These are phyloP conservation scores for Cladosporium sphaerospermum DNA, from an alignment of 2,329 filamentous ascomycete genomes.

Conservation along the genomic window DNA sequence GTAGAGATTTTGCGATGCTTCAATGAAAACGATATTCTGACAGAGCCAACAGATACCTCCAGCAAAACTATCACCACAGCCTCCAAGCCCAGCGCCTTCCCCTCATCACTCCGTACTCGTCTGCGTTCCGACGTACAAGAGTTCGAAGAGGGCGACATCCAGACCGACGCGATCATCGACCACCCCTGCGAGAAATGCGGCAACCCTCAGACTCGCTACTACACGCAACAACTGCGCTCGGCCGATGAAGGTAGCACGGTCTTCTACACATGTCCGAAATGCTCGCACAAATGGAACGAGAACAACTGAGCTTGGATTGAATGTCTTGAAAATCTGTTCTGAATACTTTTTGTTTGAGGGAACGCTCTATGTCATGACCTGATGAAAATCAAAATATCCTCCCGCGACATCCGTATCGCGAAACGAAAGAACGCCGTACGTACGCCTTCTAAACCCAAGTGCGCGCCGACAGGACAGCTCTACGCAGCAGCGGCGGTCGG, in stretches of 20 bases:
- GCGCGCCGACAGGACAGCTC: neutral
- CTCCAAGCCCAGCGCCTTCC: constrained; percentile 87
- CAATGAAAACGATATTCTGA: neutral
- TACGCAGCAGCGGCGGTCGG: constrained; percentile 39
- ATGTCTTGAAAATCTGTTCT: neutral
- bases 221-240: constrained; percentile 77
- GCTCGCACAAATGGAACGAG: constrained; percentile 67
- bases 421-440: neutral
- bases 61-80: constrained; percentile 71
- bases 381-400: neutral
- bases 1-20: neutral
- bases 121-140: constrained; percentile 72
- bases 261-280: constrained; percentile 76
- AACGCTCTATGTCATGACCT: constrained; percentile 6
- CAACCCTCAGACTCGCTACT: constrained; percentile 73
- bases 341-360: neutral
- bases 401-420: too few relatives aligned
- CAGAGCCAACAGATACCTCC: constrained; percentile 57
- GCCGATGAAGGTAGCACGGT: constrained; percentile 93
- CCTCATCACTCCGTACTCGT: constrained; percentile 81
- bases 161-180: constrained; percentile 60
- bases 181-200: constrained; percentile 77
- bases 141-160: constrained; percentile 63
- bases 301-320: constrained; percentile 48
- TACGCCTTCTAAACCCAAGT: neutral